Base-by-base conservation (phyloP, 2,329 filamentous ascomycete genomes). In the Thielaviopsis euricoi region DNA sequence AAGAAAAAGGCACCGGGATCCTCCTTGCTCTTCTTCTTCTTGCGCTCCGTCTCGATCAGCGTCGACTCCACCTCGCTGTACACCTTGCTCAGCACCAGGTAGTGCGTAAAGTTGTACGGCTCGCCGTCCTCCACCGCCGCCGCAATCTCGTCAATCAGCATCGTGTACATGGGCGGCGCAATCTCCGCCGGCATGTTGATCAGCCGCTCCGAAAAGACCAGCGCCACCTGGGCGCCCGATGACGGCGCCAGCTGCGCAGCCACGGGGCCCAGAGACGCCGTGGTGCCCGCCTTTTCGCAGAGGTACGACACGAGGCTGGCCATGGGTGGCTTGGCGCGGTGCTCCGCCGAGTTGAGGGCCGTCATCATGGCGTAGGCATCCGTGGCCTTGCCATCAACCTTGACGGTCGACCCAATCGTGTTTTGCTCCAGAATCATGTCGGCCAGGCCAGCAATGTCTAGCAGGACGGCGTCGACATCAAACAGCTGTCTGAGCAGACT, bases 111-210 rank as follows among this genome's bases (percentile, higher is more conserved):
- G 58, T 84, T 78, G 71, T 95, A 97, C 0, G 90, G 89, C 71
- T 97, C 89, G 67, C 87, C 85, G 67, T 95, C 89, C 68, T 94
- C 84, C 2, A 95, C 74, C 0, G 93, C 93, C 67, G 85, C 90
- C 66, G 85, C 78, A 55, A 98, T 83, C 76, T 98, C 93, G 67
- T 97, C 89, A 53, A 87, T 75, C 55, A 98, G 80, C 89, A 96
- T 95, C 55, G 79, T 82, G 77, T 96, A 97, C 81, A 97, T 86
- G 3, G 93, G 91, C 29, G 93, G 91, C 15, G 89, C 82, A 62
- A 95, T 83, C 71, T 97, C 88, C 17, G 87, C 77, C n/a, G 93
- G 93, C 76, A 96, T 90, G 74, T 98, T 98, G 75, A 98, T 89
- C 65, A 97, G 76, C 22, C 91, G 83, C 71, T 98, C 93, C 2